These are phyloP conservation scores for Starmerella davenportii DNA, from an alignment of 805 yeast species.

Conservation along the genomic window DNA sequence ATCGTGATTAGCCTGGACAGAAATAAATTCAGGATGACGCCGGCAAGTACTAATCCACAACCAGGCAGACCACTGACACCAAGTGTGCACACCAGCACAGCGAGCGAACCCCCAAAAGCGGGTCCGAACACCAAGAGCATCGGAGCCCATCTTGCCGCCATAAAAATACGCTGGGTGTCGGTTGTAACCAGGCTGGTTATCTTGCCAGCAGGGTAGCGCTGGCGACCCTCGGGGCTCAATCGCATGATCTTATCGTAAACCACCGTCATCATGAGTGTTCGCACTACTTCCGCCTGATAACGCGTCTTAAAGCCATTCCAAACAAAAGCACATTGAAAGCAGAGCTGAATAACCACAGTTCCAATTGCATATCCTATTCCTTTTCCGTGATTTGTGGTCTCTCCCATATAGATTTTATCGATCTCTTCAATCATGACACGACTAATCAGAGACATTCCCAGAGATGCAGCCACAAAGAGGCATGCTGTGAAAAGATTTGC, in stretches of 20 bases:
- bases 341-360: conserved; percentile 35
- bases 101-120: conserved; percentile 31
- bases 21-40: conserved; percentile 27
- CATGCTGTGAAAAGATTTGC: conserved; percentile 1
- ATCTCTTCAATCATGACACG: conserved; percentile 11
- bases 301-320: conserved; percentile 46
- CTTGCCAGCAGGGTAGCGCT: conserved; percentile 46
- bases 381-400: conserved; percentile 23
- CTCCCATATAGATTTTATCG: conserved; percentile 10
- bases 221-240: conserved; percentile 40
- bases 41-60: conserved; percentile 30
- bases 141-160: conserved; percentile 21
- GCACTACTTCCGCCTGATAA: conserved; percentile 52
- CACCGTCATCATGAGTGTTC: conserved; percentile 54
- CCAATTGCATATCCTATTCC: conserved; percentile 72
- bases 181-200: conserved; percentile 67
- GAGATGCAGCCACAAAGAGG: conserved; percentile 12
- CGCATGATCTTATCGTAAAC: conserved; percentile 50
- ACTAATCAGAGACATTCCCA: conserved; percentile 16
- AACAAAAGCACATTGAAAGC: conserved; percentile 34
- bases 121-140: conserved; percentile 13
- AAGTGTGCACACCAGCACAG: conserved; percentile 43
- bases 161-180: conserved; percentile 62
- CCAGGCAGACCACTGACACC: conserved; percentile 66
- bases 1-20: conserved; percentile 36